phyloP scores from a whole-genome alignment of 2,329 filamentous ascomycete genomes.

The Penicillium vulpinum region DNA sequence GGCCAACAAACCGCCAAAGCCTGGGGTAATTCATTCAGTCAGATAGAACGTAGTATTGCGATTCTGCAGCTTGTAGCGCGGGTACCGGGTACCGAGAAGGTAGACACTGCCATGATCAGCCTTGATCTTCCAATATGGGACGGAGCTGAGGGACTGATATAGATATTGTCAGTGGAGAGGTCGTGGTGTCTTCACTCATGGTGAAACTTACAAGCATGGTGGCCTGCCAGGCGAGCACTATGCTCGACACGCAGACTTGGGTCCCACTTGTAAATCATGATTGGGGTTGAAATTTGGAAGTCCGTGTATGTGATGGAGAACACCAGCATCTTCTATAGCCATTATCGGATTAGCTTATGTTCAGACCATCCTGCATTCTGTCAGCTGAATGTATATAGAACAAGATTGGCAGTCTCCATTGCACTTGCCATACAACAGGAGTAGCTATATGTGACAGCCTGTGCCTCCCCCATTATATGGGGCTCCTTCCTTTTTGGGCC shows the following conservation, averaged over 20 bases:
- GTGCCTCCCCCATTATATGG: neutral
- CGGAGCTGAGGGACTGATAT: neutral
- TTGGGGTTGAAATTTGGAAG: conserved; percentile 70
- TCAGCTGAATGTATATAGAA: too few species aligned
- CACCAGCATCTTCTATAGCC: neutral
- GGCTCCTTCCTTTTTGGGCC: neutral
- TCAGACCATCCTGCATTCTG: neutral
- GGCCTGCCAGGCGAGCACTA: conserved; percentile 19
- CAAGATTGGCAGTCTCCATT: neutral
- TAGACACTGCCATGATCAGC: conserved; percentile 12
- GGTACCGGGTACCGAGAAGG: conserved; percentile 47
- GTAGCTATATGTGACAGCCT: too few species aligned
- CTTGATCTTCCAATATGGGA: neutral
- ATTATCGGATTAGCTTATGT: neutral
- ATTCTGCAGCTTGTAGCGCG: conserved; percentile 66
- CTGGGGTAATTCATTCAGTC: conserved; percentile 65
- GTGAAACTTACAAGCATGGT: conserved; percentile 11
- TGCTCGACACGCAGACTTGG: conserved; percentile 30
- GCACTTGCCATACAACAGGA: neutral
- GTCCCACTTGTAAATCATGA: conserved; percentile 66
- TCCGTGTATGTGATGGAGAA: conserved; percentile 68
- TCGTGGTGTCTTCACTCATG: neutral
- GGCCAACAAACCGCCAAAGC: conserved; percentile 67
- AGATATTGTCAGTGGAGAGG: neutral
- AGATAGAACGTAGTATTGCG: conserved; percentile 70